Base-by-base conservation (phyloP, 495 filamentous ascomycete genomes). In the Aspergillus baeticus region DNA sequence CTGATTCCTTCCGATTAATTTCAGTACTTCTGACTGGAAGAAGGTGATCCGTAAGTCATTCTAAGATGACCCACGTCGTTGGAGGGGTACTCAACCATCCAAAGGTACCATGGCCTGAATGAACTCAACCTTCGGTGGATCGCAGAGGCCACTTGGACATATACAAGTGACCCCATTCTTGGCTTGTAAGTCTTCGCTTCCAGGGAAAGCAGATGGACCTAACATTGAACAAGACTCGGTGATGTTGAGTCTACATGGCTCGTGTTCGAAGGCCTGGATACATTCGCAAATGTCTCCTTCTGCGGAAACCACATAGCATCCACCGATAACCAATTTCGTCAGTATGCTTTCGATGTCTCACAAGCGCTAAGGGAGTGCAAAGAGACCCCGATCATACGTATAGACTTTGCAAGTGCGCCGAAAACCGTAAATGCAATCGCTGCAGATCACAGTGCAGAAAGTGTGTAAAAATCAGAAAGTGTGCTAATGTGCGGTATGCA, bases 271-370 rank as follows among this genome's bases (percentile, higher is more conserved):
- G 85, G 85, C 5, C 72, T 87, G 10, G 85, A 88, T 51, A 89
- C 85, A 0, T 88, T 87, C 59, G 73, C 84, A 18, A 80, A 80
- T 15, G 79, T 90, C 26, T 68, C 73, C 17, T 72, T 89, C 36
- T 90, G 87, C 65, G 80, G 77, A 0, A 65, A 84, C 34, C 62
- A 73, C 45, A 76, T 90, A n/a, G 87, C 80, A 4, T 75, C 77
- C 2, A 87, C 86, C 0, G 78, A 87, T 62, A 90, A 88, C 57
- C 86, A 90, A 64, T 90, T 89, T 58, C 81, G 85, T 5, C 85
- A 89, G 58, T 90, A 84, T 60, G 74, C 77, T n/a, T 89, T 88
- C 56, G 78, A 90, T 41, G 74, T 89, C 5, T 82, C 85, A 1
- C 62, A 75, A 20, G 69, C 78, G 8, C 52, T 87, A 14, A 58